Evolutionary conservation across 352 stramenopile genomes (phyloP), one percentile per base, ranked within the genome.

Genomic region (Phytophthora melonis): DNA sequence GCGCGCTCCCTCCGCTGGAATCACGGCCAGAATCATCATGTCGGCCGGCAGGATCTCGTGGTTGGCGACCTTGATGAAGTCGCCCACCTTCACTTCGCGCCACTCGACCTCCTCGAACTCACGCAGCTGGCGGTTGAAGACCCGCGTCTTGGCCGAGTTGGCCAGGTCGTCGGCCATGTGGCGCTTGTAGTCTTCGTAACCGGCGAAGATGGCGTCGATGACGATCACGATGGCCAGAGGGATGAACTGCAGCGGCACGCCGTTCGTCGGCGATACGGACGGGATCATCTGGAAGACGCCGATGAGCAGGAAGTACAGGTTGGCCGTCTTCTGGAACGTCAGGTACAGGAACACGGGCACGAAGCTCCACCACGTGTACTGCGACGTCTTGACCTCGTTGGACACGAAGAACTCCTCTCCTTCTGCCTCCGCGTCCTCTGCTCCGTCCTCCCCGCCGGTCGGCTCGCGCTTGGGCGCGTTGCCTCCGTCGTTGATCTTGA

Each of bases 341-440:
- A 94, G 61, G 55, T 94, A 96, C 19, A 97, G 70, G 54, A 97
- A 97, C 47, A 97, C 87, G 0, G 91, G 91, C 23, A 93, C 79
- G 68, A 97, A 96, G 66, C 83, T 95, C 89, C 89, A 97, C 88
- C 87, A 95, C 66, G 90, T 95, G 72, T 96, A 97, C 78, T 97
- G 82, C 16, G 87, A 93, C 47, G 91, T 97, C 66, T 84, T 89
- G 61, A 97, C 84, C 66, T 94, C 88, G 74, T 96, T 96, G 2
- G 83, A 88, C 9, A 83, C 74, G 41, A 93, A 95, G 30, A 80
- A 70, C 19, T 80, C 69, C 43, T 89, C 81, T 16, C n/a, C 67
- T 25, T 73, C 64, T 2, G 27, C 27, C 3, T 78, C 70, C 8
- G 4, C 34, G 3, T 41, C 70, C 9, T 69, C 70, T 0, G 65